A percentile compares a stretch with the other conserved stretches of the same genome.
phyloP scores from a whole-genome alignment of 495 filamentous ascomycete genomes.

The Neurospora sp. region DNA sequence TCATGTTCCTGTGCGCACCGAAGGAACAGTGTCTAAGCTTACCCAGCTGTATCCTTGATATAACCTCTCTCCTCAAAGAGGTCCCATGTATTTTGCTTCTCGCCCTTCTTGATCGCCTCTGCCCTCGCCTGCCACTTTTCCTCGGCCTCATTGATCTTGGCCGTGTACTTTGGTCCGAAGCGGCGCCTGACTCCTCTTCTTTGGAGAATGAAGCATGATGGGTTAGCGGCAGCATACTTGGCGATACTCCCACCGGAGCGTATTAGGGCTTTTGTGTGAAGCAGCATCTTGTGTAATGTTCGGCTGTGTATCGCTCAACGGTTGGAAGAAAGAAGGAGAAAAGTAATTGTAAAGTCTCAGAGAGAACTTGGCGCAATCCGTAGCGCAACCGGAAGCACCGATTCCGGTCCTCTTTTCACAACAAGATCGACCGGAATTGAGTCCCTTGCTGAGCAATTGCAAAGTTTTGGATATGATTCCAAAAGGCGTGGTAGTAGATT shows the following conservation, averaged over 20 bases:
- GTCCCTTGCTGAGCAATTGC: background rate
- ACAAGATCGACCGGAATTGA: background rate
- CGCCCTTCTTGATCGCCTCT: slow-evolving; percentile 47
- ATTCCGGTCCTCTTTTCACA: background rate
- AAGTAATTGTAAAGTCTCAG: background rate
- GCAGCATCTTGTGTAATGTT: background rate
- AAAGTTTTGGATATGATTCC: background rate
- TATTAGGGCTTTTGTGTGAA: background rate
- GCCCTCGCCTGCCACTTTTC: slow-evolving; percentile 48
- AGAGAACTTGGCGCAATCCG: background rate
- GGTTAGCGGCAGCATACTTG: background rate
- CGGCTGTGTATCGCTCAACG: background rate
- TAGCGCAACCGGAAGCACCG: background rate
- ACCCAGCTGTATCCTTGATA: slow-evolving; percentile 77
- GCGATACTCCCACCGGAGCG: background rate
- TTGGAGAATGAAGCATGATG: background rate
- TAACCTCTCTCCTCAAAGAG: slow-evolving; percentile 72
- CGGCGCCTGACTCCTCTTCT: background rate
- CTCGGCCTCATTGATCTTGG: slow-evolving; percentile 45
- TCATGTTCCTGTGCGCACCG: background rate
- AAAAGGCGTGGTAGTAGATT: background rate
- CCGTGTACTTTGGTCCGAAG: slow-evolving; percentile 37
- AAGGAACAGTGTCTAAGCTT: slow-evolving; percentile 13
- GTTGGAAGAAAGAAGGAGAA: background rate
- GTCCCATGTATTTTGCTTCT: slow-evolving; percentile 52